Evolutionary conservation across 192 early-diverging fungal species (phyloP), one percentile per base, ranked within the genome.

Genomic region (Chytriomyces sp.): DNA sequence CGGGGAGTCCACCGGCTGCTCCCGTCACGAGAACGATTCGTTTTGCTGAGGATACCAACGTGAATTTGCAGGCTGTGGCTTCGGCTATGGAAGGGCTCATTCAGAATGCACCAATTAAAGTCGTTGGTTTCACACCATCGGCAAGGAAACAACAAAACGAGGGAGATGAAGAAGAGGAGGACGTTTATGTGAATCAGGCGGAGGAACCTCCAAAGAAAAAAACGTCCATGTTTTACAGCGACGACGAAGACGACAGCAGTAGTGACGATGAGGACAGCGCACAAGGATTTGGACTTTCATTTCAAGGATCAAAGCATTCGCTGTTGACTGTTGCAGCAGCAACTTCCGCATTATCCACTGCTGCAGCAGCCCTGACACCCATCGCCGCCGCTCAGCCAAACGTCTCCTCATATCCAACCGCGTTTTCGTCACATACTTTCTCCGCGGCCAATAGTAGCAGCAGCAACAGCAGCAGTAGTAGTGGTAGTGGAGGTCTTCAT

Each of bases 31-130:
- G 35, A n/a, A 53, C 69, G 16, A 50, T 70, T 44, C 69, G 69
- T 57, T 70, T 70, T 53, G 72, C 72, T 11, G 61, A 20, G 9
- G 72, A 73, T 9, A 18, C 67, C 16, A 20, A 64, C 18, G 64
- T 23, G 13, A 16, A 16, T 64, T 46, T 68, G 11, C 45, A 28
- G 8, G 66, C 16, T 7, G 18, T 45, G 13, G 35, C 67, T 68
- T 28, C 46, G 8, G n/a, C 63, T 35, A 26, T 35, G 35, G 35
- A 35, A 35, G 35, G 35, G 35, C 35, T 35, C 35, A 57, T 57
- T 20, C 53, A 13, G 53, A 13, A 57, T 20, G 20, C 53, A 13
- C 13, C 13, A 20, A 20, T 20, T 13, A 57, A 57, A 57, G 53
- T 57, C 13, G 53, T 57, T 57, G 53, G 53, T 57, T 57, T 57